Evolutionary conservation across 352 stramenopile species (phyloP), one percentile per base, ranked within the genome.

Genomic region (Pythium vanterpoolii): DNA sequence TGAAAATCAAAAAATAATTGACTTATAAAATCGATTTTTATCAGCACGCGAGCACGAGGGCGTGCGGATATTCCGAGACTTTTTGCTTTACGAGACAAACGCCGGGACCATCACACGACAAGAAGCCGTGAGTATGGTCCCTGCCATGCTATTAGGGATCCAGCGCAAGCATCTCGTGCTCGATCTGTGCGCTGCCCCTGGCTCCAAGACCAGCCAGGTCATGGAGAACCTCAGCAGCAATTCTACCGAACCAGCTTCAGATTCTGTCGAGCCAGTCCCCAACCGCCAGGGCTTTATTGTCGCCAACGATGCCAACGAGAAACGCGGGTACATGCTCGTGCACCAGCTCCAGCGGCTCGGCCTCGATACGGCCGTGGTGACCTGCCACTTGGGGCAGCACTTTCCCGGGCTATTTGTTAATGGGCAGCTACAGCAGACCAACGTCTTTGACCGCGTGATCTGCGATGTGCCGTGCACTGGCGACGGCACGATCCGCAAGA

Each of bases 401-500:
- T 98, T 98, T 56, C 96, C 97, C 0, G 88, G 95, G 3, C 70
- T 98, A 8, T 92, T 90, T 45, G 54, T 76, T 2, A 40, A 68
- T 10, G 62, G 58, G 5, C 39, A 57, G 18, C 57, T 91, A 21
- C 57, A 73, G 27, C 11, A 38, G 24, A 84, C 66, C 13, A 76
- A 86, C 43, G 74, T 96, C 23, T 99, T 99, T 68, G 97, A 99
- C 77, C 83, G 95, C 14, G 89, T 99, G 23, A 68, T 99, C 40
- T 98, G 90, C 53, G 97, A 99, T 72, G 98, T 99, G 34, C 97
- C 97, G 6, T 99, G 97, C 79, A 96, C 82, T 16, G 93, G 97
- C 23, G 98, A 99, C 73, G 98, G 96, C 39, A 99, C 98, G 4
- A 81, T 99, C 38, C 83, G 97, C 30, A 99, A 99, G 76, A 98